Evolutionary conservation across 495 filamentous ascomycete species (phyloP).

Genomic region (Lasiosphaeria miniovina): DNA sequence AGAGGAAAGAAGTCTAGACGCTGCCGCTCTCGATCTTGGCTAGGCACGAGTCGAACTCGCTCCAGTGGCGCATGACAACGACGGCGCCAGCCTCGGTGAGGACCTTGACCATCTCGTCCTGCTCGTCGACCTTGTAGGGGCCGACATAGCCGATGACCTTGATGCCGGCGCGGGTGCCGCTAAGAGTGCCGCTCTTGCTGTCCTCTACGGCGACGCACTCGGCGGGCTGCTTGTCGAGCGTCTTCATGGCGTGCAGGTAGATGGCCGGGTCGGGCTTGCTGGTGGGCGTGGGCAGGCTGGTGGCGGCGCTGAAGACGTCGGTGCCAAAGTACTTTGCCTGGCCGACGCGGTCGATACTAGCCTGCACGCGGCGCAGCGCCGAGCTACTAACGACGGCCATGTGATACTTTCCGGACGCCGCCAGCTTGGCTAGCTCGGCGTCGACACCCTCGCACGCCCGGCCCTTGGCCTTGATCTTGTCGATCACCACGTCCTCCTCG

Average conservation of each 20-base stretch:
- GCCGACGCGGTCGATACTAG: constrained; percentile 75
- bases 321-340: constrained; percentile 80
- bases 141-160: constrained; percentile 85
- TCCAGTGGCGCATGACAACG: constrained; percentile 84
- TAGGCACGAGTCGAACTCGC: constrained; percentile 69
- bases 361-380: constrained; percentile 73
- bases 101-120: constrained; percentile 66
- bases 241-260: constrained; percentile 77
- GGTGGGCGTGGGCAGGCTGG: constrained; percentile 70
- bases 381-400: constrained; percentile 81
- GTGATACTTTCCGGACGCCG: constrained; percentile 61
- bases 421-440: constrained; percentile 64
- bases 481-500: constrained; percentile 82
- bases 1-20: constrained; percentile 13
- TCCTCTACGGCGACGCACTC: constrained; percentile 88
- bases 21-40: constrained; percentile 57
- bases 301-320: constrained; percentile 81
- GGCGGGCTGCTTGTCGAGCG: constrained; percentile 66
- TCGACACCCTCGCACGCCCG: constrained; percentile 70
- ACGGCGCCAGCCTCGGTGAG: constrained; percentile 67
- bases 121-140: constrained; percentile 68
- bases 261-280: constrained; percentile 93
- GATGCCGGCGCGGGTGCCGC: constrained; percentile 78
- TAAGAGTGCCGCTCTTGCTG: constrained; percentile 80
- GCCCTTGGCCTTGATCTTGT: constrained; percentile 70